Conservation (phyloP, 768 basidiomycete species). For the Pholiota conissans region DNA sequence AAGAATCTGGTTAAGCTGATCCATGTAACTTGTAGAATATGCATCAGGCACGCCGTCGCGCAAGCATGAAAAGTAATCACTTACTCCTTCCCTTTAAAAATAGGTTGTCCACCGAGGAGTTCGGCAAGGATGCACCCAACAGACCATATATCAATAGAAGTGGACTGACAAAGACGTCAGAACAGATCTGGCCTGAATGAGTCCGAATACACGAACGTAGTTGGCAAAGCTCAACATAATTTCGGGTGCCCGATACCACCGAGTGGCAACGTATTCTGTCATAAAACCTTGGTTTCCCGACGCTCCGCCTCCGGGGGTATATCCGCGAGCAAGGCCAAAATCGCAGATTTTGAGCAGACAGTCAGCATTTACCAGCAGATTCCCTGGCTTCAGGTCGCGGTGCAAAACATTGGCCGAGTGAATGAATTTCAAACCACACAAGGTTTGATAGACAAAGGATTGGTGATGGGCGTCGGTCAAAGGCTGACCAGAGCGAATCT, state of each 20-base stretch:
- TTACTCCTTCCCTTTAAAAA: conserved; percentile 96
- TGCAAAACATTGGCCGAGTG: conserved; percentile 97
- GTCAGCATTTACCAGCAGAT: conserved; percentile 95
- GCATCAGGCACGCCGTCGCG: background rate
- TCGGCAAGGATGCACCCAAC: conserved; percentile 96
- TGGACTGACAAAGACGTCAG: conserved; percentile 50
- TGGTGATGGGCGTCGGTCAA: conserved; percentile 91
- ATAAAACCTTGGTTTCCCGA: conserved; percentile 92
- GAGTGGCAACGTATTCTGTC: conserved; percentile 98
- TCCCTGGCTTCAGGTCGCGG: conserved; percentile 93
- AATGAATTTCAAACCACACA: conserved; percentile 97
- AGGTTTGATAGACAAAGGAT: conserved; percentile 96
- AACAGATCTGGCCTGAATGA: conserved; percentile 13
- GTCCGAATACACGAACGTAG: conserved; percentile 57
- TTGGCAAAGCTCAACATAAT: conserved; percentile 99
- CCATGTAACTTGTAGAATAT: conserved; percentile 71
- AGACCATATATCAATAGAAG: conserved; percentile 94
- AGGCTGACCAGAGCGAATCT: conserved; percentile 87
- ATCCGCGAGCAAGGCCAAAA: conserved; percentile 94
- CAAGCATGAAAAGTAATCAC: conserved; percentile 26
- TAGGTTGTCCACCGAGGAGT: conserved; percentile 88
- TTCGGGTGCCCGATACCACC: conserved; percentile 98
- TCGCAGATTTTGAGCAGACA: conserved; percentile 99
- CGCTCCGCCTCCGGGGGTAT: conserved; percentile 80
- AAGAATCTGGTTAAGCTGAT: conserved; percentile 96